These are phyloP conservation scores for Withania somnifera DNA, from an alignment of 305 asterid species.

Conservation along the genomic window DNA sequence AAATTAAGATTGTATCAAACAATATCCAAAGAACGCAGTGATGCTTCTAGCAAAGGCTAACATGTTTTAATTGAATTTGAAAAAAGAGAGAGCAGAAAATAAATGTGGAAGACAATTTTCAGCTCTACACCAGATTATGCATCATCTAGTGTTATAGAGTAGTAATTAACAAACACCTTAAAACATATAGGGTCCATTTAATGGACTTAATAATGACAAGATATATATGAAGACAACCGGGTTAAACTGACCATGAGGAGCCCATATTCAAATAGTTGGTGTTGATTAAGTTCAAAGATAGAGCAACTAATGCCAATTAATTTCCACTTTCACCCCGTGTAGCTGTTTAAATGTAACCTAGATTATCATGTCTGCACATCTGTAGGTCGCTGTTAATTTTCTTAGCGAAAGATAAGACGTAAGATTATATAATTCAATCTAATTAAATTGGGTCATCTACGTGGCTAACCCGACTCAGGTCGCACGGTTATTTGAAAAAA, in stretches of 20 bases:
- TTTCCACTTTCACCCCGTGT: not conserved
- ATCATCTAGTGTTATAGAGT: not conserved
- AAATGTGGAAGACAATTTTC: not conserved
- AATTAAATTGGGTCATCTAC: no score
- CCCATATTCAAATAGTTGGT: not conserved
- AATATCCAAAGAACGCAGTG: not conserved
- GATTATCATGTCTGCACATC: not conserved
- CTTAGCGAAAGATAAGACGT: no score
- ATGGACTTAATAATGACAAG: not conserved
- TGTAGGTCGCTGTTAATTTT: not conserved
- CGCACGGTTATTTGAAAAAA: no score
- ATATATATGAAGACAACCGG: not conserved
- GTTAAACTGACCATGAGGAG: not conserved
- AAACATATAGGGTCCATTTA: not conserved
- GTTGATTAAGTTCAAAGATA: not conserved
- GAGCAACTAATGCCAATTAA: not conserved
- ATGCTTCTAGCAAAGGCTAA: not conserved
- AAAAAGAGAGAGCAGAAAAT: not conserved
- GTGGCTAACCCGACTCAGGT: no score
- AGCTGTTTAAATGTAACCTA: not conserved
- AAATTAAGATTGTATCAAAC: not conserved
- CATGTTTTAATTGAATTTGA: not conserved
- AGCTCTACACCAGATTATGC: not conserved
- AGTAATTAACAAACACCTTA: not conserved
- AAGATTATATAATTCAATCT: no score